Percentiles rank a stretch among this genome's conserved stretches.
These are phyloP conservation scores for Picea mariana DNA, from an alignment of 83 land plant genomes.

Conservation along the genomic window DNA sequence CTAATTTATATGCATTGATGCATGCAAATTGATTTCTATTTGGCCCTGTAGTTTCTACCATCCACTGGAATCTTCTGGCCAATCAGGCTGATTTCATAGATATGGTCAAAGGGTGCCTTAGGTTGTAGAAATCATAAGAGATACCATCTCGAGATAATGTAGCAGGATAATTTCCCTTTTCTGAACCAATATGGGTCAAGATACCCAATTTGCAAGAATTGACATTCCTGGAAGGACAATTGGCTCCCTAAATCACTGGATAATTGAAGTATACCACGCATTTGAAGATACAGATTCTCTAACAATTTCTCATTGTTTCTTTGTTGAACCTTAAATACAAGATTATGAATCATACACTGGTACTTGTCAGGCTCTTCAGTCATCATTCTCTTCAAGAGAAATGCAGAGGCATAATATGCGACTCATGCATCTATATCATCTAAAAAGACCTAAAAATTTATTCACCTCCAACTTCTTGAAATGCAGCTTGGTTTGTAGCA, in stretches of 20 bases:
- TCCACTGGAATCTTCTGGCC: too few species aligned
- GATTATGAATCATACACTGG: conserved; percentile 89
- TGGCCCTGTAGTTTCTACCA: conserved; percentile 2
- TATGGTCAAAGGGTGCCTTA: background rate
- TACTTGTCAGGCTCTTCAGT: conserved; percentile 91
- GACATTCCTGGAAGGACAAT: conserved; percentile 20
- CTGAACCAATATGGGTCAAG: background rate
- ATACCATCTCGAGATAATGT: conserved; percentile 9
- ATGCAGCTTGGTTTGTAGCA: conserved; percentile 76
- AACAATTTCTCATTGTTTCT: conserved; percentile 96
- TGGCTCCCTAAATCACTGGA: conserved; percentile 64
- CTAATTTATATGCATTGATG: background rate
- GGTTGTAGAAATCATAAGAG: background rate
- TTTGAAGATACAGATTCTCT: conserved; percentile 98
- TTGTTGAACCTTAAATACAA: conserved; percentile 95
- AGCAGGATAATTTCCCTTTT: background rate
- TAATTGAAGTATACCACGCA: conserved; percentile 95
- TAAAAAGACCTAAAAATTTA: conserved; percentile 92
- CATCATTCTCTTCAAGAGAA: conserved; percentile 99
- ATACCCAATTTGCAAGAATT: conserved; percentile 5
- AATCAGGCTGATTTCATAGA: too few species aligned
- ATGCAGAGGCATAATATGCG: conserved; percentile 94
- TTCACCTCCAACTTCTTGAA: conserved; percentile 92
- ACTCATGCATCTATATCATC: conserved; percentile 98
- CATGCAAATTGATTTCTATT: background rate